These are phyloP conservation scores for Geotrichum cucujoidarum DNA, from an alignment of 1,139 yeast genomes.

Conservation along the genomic window DNA sequence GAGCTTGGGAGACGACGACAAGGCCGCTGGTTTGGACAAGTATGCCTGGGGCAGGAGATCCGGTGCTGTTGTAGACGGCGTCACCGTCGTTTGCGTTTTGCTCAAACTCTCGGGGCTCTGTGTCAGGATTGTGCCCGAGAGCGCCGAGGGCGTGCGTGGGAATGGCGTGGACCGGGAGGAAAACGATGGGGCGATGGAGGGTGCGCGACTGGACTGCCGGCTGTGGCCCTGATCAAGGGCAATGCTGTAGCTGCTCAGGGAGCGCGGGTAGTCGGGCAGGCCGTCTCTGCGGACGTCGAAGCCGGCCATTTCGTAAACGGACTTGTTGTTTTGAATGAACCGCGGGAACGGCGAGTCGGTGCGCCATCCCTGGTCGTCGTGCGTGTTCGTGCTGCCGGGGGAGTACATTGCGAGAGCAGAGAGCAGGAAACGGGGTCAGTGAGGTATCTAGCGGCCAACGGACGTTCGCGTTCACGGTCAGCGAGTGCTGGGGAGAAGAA, in stretches of 20 bases:
- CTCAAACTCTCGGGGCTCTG: not conserved
- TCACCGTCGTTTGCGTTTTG: not conserved
- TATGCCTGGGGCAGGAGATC: not conserved
- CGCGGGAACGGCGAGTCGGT: constrained; percentile 41
- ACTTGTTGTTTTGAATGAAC: constrained; percentile 27
- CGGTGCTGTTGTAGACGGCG: not conserved
- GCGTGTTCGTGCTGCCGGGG: not conserved
- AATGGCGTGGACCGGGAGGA: not conserved
- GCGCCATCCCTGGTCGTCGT: not conserved
- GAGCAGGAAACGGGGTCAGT: not conserved
- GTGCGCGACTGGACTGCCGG: not conserved
- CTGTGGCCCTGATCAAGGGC: not conserved
- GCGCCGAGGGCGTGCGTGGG: not conserved
- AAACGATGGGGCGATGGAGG: not conserved
- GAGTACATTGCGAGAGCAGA: too few relatives aligned
- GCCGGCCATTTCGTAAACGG: constrained; percentile 42
- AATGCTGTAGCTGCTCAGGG: not conserved
- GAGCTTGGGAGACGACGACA: not conserved
- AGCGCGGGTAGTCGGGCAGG: not conserved
- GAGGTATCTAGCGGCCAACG: not conserved
- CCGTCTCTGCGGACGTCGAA: constrained; percentile 33
- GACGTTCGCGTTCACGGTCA: too few relatives aligned
- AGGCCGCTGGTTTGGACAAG: not conserved
- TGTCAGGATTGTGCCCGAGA: too few relatives aligned
- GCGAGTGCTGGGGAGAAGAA: too few relatives aligned